Evolutionary conservation across 371 early-diverging fungal genomes (phyloP).

Genomic region (Fennellomyces sp.): DNA sequence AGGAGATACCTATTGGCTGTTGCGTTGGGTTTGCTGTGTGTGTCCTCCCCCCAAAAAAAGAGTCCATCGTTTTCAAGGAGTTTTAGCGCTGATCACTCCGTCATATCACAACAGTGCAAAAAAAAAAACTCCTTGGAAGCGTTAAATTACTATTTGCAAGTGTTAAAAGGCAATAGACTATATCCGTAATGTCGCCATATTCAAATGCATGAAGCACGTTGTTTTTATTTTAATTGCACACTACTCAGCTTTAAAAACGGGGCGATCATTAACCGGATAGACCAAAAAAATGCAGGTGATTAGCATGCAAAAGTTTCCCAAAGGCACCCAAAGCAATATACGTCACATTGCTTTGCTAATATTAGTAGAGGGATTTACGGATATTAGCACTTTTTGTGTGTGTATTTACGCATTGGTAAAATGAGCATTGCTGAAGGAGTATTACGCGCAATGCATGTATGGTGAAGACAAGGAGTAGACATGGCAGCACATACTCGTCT

Average conservation of each 20-base stretch:
- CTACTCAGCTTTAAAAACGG: neutral
- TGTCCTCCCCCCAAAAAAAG: neutral
- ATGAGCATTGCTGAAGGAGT: neutral
- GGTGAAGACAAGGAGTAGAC: neutral
- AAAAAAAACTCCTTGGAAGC: neutral
- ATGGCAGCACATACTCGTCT: neutral
- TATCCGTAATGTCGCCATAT: neutral
- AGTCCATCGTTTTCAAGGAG: slow-evolving; percentile 4
- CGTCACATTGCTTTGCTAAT: no score
- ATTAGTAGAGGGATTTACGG: no score
- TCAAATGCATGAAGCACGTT: neutral
- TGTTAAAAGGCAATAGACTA: no score
- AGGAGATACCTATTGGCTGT: neutral
- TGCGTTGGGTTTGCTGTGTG: neutral
- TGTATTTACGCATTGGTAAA: neutral
- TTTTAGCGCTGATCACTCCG: slow-evolving; percentile 1
- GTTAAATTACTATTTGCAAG: no score
- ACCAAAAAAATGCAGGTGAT: no score
- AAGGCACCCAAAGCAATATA: no score
- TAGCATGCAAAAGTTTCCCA: no score
- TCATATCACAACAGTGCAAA: neutral
- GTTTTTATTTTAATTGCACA: neutral
- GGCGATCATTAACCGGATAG: neutral
- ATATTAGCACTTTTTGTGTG: no score
- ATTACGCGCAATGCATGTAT: neutral